Base-by-base conservation (phyloP, 495 filamentous ascomycete genomes). In the Trichocladium uniseriatum region DNA sequence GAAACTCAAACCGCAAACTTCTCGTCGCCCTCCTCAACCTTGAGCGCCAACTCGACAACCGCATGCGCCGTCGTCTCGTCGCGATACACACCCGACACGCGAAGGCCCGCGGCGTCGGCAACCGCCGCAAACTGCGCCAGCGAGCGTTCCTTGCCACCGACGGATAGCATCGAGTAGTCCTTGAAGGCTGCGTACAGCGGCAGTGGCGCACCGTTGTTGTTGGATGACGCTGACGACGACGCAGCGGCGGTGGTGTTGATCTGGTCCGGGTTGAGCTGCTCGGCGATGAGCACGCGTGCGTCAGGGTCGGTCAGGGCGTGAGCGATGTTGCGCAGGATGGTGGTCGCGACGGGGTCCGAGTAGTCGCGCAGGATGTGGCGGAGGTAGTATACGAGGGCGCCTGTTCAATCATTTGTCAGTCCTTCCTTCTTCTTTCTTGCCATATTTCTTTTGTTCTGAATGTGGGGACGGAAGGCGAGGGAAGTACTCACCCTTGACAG, bases 131-230 rank as follows among this genome's bases (percentile, higher is more conserved):
- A 70, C 38, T 65, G 55, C 9, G 45, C 45, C 39, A 62, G 47
- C n/a, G 65, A 57, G 1, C 69, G 57, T 46, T 72, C 69, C 53
- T 69, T 70, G 2, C 66, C 65, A 20, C 61, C 64, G 16, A 69
- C 59, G 5, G 58, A 51, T 16, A 72, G 48, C 66, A 72, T 70
- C 5, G 63, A 39, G 28, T 60, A 55, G 50, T 69, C 66, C 49
- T 67, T 58, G 49, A 63, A 61, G 13, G 66, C 62, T 2, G 62
- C 54, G 35, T 59, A 60, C 24, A 60, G 47, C 8, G 58, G 50
- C 34, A 56, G 61, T 20, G 50, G 52, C 38, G 2, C 19, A n/a
- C n/a, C n/a, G n/a, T n/a, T n/a, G n/a, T n/a, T n/a, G n/a, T n/a
- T n/a, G n/a, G n/a, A n/a, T 2, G 13, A 1, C n/a, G 6, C 27